Evolutionary conservation across 1,284 basidiomycete species (phyloP).

Genomic region (Ustilago tritici): DNA sequence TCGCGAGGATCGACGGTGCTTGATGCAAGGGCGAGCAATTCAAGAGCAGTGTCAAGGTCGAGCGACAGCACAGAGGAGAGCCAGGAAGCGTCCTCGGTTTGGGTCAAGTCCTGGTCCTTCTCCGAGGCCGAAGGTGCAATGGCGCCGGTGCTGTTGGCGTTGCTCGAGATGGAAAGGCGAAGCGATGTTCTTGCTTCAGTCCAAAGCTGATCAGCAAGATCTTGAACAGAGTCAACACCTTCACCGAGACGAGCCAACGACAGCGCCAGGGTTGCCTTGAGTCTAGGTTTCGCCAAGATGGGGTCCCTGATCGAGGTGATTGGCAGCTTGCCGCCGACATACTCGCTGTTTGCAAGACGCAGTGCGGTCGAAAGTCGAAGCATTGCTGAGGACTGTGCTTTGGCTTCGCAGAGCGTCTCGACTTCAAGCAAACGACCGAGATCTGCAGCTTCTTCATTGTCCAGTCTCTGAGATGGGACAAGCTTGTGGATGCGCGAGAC

Average conservation of each 20-base stretch:
- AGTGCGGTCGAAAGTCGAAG: slow-evolving; percentile 55
- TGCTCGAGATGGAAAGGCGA: neutral
- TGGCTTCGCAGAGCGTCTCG: slow-evolving; percentile 48
- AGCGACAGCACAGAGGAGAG: slow-evolving; percentile 55
- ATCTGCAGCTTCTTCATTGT: slow-evolving; percentile 31
- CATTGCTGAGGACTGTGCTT: slow-evolving; percentile 44
- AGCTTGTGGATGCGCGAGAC: slow-evolving; percentile 13
- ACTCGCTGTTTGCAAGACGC: slow-evolving; percentile 43
- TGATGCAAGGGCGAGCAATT: slow-evolving; percentile 32
- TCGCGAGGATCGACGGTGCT: slow-evolving; percentile 5
- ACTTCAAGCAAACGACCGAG: slow-evolving; percentile 53
- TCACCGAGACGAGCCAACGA: slow-evolving; percentile 49
- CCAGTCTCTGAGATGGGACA: slow-evolving; percentile 15
- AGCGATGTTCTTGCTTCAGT: slow-evolving; percentile 38
- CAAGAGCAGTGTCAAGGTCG: slow-evolving; percentile 46
- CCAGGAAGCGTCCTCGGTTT: slow-evolving; percentile 41
- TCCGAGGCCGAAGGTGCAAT: slow-evolving; percentile 16
- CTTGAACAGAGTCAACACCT: slow-evolving; percentile 37
- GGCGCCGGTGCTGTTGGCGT: neutral
- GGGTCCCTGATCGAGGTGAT: slow-evolving; percentile 16
- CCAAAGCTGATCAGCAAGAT: slow-evolving; percentile 45
- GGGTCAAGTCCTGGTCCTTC: slow-evolving; percentile 21
- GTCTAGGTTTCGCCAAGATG: slow-evolving; percentile 19
- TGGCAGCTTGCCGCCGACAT: slow-evolving; percentile 7
- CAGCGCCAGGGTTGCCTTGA: slow-evolving; percentile 52